A percentile compares a stretch with the other conserved stretches of the same genome.
Evolutionary conservation across 2,329 filamentous ascomycete genomes (phyloP).

Genomic region (Dactylellina sp.): DNA sequence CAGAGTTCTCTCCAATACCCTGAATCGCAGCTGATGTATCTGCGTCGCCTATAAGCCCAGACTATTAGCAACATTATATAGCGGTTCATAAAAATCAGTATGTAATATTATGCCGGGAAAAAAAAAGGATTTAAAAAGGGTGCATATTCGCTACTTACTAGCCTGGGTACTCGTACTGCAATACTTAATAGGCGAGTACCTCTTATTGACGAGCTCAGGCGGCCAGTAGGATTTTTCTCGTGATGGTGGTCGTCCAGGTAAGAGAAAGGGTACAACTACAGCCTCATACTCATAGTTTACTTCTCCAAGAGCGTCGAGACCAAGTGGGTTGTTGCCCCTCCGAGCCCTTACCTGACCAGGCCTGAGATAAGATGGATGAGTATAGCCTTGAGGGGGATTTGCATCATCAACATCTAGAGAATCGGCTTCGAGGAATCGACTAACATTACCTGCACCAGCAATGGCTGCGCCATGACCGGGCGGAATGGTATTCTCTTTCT

Average conservation of each 20-base stretch:
- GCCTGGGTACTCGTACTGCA: slow-evolving; percentile 7
- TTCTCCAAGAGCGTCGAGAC: slow-evolving; percentile 26
- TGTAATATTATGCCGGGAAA: too few species aligned
- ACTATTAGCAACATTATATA: too few species aligned
- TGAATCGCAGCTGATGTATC: too few species aligned
- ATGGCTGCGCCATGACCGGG: not conserved
- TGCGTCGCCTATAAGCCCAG: too few species aligned
- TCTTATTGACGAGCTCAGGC: slow-evolving; percentile 21
- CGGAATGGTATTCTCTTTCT: slow-evolving; percentile 25
- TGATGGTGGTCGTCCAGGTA: slow-evolving; percentile 19
- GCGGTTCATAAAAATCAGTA: too few species aligned
- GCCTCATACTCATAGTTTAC: slow-evolving; percentile 8
- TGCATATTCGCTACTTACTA: not conserved
- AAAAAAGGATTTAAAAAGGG: not conserved
- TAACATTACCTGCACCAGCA: not conserved
- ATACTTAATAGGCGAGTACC: slow-evolving; percentile 10
- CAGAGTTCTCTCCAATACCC: too few species aligned
- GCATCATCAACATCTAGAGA: not conserved
- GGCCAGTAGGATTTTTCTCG: slow-evolving; percentile 27
- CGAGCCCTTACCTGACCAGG: slow-evolving; percentile 20
- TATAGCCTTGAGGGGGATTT: slow-evolving; percentile 32
- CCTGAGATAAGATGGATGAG: slow-evolving; percentile 27
- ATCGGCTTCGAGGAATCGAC: not conserved
- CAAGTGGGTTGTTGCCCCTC: slow-evolving; percentile 14
- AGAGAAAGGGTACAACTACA: not conserved